Conservation (phyloP, 257 asterid genomes). For the Solanum piurae region DNA sequence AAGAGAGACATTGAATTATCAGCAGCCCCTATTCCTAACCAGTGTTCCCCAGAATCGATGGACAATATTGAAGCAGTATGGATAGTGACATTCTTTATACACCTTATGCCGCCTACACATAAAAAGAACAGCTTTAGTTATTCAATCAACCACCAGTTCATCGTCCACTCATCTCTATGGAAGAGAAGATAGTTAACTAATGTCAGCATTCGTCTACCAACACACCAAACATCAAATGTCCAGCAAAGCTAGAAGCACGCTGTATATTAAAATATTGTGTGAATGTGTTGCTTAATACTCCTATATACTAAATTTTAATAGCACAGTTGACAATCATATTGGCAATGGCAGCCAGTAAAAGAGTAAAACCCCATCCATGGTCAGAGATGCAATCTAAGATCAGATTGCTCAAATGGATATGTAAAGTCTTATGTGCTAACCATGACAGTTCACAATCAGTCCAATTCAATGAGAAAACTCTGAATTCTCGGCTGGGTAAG, state of each 20-base stretch:
- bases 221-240: background rate
- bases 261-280: background rate
- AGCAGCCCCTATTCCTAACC: conserved; percentile 97
- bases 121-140: background rate
- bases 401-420: background rate
- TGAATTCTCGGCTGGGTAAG: background rate
- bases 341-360: background rate
- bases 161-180: background rate
- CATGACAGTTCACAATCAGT: background rate
- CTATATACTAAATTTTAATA: background rate
- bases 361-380: background rate
- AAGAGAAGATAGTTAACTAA: background rate
- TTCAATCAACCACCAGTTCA: background rate
- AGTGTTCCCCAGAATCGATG: conserved; percentile 81
- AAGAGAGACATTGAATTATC: conserved; percentile 97
- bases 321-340: background rate
- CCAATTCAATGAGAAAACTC: background rate
- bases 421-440: background rate
- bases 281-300: background rate
- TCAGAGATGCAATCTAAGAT: background rate
- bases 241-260: background rate
- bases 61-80: conserved; percentile 73
- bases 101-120: conserved; percentile 58
- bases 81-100: conserved; percentile 72
- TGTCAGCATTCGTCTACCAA: background rate